Conservation (phyloP, 352 stramenopile species). For the Salisapilia sapeloensis region DNA sequence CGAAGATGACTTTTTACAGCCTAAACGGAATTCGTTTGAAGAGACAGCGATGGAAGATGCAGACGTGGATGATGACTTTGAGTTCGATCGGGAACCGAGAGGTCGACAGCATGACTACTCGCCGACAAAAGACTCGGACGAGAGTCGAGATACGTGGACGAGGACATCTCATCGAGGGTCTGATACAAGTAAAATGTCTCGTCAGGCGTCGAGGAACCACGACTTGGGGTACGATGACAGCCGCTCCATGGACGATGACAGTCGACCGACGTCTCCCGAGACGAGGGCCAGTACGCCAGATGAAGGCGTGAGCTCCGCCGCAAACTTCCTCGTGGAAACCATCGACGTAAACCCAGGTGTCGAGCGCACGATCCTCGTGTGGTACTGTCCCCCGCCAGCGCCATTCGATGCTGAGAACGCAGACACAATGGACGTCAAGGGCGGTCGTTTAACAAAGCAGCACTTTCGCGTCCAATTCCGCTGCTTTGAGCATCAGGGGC, state of each 20-base stretch:
- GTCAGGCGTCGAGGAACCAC: too few species aligned
- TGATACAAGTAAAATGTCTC: too few species aligned
- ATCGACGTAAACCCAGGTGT: conserved; percentile 73
- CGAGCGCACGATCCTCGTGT: conserved; percentile 80
- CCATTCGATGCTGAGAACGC: conserved; percentile 14
- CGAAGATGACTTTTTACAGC: conserved; percentile 46
- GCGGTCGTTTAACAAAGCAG: conserved; percentile 66
- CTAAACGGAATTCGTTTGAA: conserved; percentile 65
- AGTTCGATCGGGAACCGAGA: conserved; percentile 67
- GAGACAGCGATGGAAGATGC: conserved; percentile 51
- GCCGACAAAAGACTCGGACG: background rate
- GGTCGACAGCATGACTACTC: too few species aligned
- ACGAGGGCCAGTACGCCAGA: too few species aligned
- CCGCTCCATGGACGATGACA: too few species aligned
- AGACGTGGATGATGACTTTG: conserved; percentile 77
- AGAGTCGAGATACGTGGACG: background rate
- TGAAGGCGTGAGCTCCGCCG: conserved; percentile 4
- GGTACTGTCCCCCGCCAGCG: conserved; percentile 53
- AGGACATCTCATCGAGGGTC: background rate
- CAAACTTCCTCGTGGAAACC: conserved; percentile 79
- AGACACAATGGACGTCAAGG: conserved; percentile 65
- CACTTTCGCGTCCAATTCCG: conserved; percentile 78
- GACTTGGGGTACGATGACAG: too few species aligned
- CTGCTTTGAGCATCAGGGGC: conserved; percentile 73
- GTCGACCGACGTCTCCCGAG: too few species aligned